A percentile compares a stretch with the other conserved stretches of the same genome.
phyloP scores from a whole-genome alignment of 139 green algal species.

The Chlorella vulgaris region DNA sequence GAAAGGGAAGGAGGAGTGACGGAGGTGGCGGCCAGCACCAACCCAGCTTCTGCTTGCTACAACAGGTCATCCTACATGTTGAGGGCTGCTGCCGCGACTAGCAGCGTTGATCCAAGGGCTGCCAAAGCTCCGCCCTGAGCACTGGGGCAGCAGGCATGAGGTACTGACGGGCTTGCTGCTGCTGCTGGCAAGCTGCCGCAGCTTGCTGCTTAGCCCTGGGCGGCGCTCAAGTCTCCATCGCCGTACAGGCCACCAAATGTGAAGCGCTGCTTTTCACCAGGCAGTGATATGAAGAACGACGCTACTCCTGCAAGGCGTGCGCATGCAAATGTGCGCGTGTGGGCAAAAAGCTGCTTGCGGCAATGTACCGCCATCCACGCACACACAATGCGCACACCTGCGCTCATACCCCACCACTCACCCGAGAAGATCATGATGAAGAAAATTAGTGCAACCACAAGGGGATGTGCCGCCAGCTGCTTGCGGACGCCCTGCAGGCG shows the following conservation, averaged over 20 bases:
- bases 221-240: background rate
- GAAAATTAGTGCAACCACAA: constrained; percentile 39
- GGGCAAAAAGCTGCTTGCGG: background rate
- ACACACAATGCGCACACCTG: background rate
- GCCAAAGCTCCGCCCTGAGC: too few relatives aligned
- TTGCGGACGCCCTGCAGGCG: constrained; percentile 40
- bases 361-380: background rate
- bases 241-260: constrained; percentile 17
- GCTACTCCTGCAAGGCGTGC: constrained; percentile 33
- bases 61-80: too few relatives aligned
- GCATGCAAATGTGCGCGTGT: background rate
- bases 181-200: background rate
- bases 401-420: background rate
- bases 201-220: too few relatives aligned
- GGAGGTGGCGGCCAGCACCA: too few relatives aligned
- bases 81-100: too few relatives aligned
- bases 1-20: too few relatives aligned
- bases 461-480: constrained; percentile 36
- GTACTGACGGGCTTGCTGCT: too few relatives aligned
- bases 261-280: constrained; percentile 15
- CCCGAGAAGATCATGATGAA: constrained; percentile 49
- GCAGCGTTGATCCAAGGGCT: too few relatives aligned
- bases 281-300: constrained; percentile 43
- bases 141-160: too few relatives aligned
- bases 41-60: too few relatives aligned